Conservation (phyloP, 176 grass and related monocot genomes). For the Alloteropsis semialata region DNA sequence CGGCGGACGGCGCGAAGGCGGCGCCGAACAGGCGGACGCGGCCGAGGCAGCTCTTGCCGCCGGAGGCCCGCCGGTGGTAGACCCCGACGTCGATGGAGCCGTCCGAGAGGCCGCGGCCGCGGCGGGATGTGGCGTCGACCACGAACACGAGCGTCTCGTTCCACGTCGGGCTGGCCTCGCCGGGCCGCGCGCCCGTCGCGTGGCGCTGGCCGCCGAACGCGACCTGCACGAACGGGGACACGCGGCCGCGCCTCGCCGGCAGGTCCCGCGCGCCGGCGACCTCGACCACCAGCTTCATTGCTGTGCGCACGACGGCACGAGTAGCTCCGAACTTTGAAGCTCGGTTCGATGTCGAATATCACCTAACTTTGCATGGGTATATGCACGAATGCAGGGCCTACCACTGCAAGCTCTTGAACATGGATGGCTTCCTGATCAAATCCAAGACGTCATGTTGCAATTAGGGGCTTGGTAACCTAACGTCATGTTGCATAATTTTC, state of each 20-base stretch:
- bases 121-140: not conserved
- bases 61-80: constrained; percentile 5
- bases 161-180: constrained; percentile 14
- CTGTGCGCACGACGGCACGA: not conserved
- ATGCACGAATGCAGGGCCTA: not conserved
- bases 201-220: constrained; percentile 5
- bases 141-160: constrained; percentile 19
- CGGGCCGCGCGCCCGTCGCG: not conserved
- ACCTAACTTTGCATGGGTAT: not conserved
- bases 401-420: not conserved
- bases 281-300: constrained; percentile 20
- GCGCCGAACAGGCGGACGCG: constrained; percentile 21
- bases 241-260: constrained; percentile 15
- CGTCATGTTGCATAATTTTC: not conserved
- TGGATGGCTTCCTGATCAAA: too few relatives aligned
- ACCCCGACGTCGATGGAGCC: not conserved
- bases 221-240: constrained; percentile 23
- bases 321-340: not conserved
- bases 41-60: constrained; percentile 23
- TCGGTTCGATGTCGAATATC: not conserved
- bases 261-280: constrained; percentile 19
- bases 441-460: too few relatives aligned
- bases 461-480: too few relatives aligned
- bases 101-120: not conserved
- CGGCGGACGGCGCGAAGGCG: not conserved